Evolutionary conservation across 176 grass and related monocot genomes (phyloP).

Genomic region (Echinochloa phyllopogon): DNA sequence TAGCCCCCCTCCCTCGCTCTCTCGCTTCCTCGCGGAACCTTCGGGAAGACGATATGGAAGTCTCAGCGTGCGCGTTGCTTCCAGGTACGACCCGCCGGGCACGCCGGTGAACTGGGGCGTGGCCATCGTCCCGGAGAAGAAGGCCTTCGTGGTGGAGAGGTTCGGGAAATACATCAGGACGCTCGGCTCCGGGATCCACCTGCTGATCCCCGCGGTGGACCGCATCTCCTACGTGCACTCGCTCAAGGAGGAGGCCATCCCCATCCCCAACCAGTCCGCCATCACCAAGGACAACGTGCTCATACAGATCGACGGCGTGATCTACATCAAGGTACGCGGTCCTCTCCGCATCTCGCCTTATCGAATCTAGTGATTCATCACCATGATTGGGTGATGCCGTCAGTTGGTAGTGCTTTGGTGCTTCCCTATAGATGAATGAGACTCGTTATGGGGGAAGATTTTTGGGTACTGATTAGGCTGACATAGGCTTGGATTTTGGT

Average conservation of each 20-base stretch:
- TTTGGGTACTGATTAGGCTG: no score
- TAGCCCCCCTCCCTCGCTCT: not conserved
- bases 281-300: conserved; percentile 98
- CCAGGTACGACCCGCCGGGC: conserved; percentile 53
- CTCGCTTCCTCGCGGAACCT: not conserved
- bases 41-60: not conserved
- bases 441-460: no score
- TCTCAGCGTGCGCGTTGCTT: not conserved
- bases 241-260: conserved; percentile 97
- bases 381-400: not conserved
- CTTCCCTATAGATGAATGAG: not conserved
- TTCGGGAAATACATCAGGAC: conserved; percentile 92
- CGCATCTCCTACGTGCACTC: conserved; percentile 93
- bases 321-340: conserved; percentile 83
- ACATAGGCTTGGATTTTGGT: no score
- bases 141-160: conserved; percentile 79
- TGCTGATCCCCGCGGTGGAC: conserved; percentile 79
- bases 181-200: conserved; percentile 83
- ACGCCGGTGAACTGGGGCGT: conserved; percentile 89
- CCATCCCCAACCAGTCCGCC: conserved; percentile 92
- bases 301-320: conserved; percentile 89
- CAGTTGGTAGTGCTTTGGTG: not conserved
- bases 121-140: conserved; percentile 95
- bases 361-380: not conserved
- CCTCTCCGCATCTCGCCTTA: not conserved